Conservation (phyloP, 306 rosid genomes). For the Benincasa hispida region DNA sequence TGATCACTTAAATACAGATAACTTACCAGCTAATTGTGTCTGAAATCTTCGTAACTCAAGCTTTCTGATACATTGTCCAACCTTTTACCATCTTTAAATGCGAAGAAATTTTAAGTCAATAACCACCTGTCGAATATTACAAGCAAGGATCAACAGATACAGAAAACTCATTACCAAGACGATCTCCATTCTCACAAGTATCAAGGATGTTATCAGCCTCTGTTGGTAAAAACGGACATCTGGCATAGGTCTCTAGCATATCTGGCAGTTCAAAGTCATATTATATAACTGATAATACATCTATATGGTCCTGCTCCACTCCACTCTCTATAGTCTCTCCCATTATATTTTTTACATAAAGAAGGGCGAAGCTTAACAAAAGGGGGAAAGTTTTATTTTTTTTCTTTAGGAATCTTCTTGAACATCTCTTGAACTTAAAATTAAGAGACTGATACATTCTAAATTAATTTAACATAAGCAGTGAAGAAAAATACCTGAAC, state of each 20-base stretch:
- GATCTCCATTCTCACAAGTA: constrained; percentile 44
- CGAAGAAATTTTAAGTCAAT: constrained; percentile 14
- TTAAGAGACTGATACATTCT: neutral
- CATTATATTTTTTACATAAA: neutral
- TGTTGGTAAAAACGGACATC: constrained; percentile 59
- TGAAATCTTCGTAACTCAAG: constrained; percentile 75
- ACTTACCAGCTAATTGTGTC: constrained; percentile 54
- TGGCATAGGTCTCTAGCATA: constrained; percentile 66
- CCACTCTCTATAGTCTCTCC: neutral
- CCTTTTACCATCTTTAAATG: constrained; percentile 44
- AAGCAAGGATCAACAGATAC: neutral
- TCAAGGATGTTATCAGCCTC: constrained; percentile 53
- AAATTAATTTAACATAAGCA: neutral
- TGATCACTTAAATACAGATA: neutral
- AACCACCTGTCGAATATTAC: constrained; percentile 8
- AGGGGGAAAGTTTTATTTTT: neutral
- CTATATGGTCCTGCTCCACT: neutral
- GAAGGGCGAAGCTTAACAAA: neutral
- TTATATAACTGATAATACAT: neutral
- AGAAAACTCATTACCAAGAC: constrained; percentile 40
- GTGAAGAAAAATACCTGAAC: constrained; percentile 44
- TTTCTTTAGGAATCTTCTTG: neutral
- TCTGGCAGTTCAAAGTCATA: constrained; percentile 25
- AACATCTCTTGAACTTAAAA: neutral
- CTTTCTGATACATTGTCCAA: constrained; percentile 78